phyloP scores from a whole-genome alignment of 1,139 yeast species.

The Nakaseomyces sp. region DNA sequence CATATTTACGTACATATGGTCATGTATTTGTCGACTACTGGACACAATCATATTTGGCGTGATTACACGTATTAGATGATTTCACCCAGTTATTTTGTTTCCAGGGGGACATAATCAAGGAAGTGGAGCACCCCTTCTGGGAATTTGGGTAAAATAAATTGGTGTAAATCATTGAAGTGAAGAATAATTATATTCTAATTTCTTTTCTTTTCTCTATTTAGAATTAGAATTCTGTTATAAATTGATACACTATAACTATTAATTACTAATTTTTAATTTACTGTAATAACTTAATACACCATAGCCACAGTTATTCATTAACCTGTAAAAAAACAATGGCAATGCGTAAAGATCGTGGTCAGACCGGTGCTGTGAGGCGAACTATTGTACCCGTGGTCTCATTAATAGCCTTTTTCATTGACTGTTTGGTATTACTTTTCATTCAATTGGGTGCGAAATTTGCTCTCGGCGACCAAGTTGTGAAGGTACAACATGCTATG shows the following conservation, averaged over 20 bases:
- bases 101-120: background rate
- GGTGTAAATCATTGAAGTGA: too few relatives aligned
- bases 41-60: background rate
- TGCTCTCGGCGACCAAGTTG: slow-evolving; percentile 12
- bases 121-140: too few relatives aligned
- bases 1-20: too few relatives aligned
- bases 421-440: slow-evolving; percentile 16
- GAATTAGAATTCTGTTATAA: background rate
- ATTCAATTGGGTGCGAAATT: slow-evolving; percentile 15
- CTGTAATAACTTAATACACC: too few relatives aligned
- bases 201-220: background rate
- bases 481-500: slow-evolving; percentile 17
- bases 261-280: too few relatives aligned
- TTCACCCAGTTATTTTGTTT: too few relatives aligned
- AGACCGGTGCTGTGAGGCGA: slow-evolving; percentile 6
- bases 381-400: slow-evolving; percentile 10
- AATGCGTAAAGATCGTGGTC: slow-evolving; percentile 3
- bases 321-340: background rate
- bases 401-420: slow-evolving; percentile 15
- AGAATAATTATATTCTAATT: too few relatives aligned
- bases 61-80: too few relatives aligned
- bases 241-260: too few relatives aligned
- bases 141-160: too few relatives aligned
- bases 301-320: too few relatives aligned
- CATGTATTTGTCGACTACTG: too few relatives aligned